Conservation (phyloP, 306 rosid genomes). For the Erythrophleum fordii region DNA sequence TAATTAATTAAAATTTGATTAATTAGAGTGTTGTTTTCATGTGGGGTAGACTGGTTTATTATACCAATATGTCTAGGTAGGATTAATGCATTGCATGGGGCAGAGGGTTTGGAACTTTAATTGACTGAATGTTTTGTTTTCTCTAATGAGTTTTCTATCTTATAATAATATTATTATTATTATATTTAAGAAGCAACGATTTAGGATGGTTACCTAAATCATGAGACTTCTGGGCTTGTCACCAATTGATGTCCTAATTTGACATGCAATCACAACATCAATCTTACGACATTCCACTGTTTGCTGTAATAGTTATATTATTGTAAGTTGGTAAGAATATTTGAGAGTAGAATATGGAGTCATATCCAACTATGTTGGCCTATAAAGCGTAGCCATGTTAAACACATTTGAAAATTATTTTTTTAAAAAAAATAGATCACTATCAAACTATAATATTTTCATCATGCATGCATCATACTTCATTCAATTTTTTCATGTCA, state of each 20-base stretch:
- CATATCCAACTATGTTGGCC: neutral
- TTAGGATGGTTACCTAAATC: slow-evolving; percentile 67
- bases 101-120: slow-evolving; percentile 29
- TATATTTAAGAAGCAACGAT: slow-evolving; percentile 35
- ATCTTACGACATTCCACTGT: slow-evolving; percentile 39
- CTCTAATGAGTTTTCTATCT: neutral
- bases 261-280: slow-evolving; percentile 33
- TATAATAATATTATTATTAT: neutral
- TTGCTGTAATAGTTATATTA: neutral
- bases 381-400: neutral
- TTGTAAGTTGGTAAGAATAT: neutral
- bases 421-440: neutral
- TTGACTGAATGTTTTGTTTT: slow-evolving; percentile 12
- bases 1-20: neutral
- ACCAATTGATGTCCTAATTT: neutral
- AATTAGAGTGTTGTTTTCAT: slow-evolving; percentile 52
- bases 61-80: slow-evolving; percentile 5
- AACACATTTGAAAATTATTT: neutral
- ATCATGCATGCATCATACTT: slow-evolving; percentile 2
- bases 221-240: slow-evolving; percentile 32
- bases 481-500: neutral
- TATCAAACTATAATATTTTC: neutral
- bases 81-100: slow-evolving; percentile 49
- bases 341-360: neutral
- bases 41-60: slow-evolving; percentile 44